Evolutionary conservation across 371 early-diverging fungal species (phyloP).

Genomic region (Smittium culicis): DNA sequence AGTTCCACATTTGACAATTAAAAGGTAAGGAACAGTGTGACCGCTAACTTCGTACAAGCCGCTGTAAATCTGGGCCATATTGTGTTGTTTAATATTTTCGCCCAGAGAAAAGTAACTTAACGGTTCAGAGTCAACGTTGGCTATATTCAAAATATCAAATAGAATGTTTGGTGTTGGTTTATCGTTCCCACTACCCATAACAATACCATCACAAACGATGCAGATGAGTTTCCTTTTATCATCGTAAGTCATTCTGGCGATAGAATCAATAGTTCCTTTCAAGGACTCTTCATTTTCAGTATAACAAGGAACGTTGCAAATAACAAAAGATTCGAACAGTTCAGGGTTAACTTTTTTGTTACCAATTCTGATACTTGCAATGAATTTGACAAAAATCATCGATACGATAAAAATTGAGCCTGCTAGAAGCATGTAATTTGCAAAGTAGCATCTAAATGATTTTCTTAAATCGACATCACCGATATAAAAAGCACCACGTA

Average conservation of each 20-base stretch:
- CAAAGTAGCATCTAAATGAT: conserved; percentile 61
- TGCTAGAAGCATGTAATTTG: conserved; percentile 72
- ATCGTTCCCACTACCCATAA: conserved; percentile 93
- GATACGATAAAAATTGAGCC: conserved; percentile 60
- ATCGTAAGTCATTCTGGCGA: conserved; percentile 79
- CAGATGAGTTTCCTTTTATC: conserved; percentile 92
- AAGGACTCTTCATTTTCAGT: conserved; percentile 92
- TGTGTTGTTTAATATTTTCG: conserved; percentile 78
- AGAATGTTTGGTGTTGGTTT: conserved; percentile 95
- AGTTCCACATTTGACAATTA: conserved; percentile 87
- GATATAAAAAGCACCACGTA: conserved; percentile 72
- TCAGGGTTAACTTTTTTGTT: conserved; percentile 59
- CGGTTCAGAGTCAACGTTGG: conserved; percentile 76
- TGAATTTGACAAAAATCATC: conserved; percentile 78
- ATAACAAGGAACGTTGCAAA: conserved; percentile 87
- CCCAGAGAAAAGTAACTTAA: conserved; percentile 85
- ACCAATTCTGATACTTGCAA: conserved; percentile 78
- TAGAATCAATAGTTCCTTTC: conserved; percentile 87
- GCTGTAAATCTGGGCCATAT: conserved; percentile 95
- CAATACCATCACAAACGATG: conserved; percentile 84
- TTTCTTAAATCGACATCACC: conserved; percentile 77
- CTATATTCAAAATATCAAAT: conserved; percentile 82
- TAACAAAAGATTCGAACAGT: conserved; percentile 73
- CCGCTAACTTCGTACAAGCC: conserved; percentile 87
- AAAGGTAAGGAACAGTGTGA: conserved; percentile 83